phyloP scores from a whole-genome alignment of 805 yeast genomes.

The Candida arabinofermentans region DNA sequence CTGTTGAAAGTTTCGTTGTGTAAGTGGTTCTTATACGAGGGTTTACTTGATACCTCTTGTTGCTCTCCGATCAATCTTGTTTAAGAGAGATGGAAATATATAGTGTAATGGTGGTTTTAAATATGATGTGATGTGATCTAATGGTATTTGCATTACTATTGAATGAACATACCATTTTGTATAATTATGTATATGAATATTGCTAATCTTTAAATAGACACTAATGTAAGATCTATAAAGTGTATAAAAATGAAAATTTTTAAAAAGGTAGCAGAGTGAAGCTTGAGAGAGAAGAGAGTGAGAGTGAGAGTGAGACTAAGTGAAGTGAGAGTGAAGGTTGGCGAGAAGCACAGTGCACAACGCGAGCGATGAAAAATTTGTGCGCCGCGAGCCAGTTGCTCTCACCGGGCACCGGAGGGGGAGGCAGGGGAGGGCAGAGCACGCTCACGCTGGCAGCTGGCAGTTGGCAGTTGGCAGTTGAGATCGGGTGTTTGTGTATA shows the following conservation, averaged over 20 bases:
- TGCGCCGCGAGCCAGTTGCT: neutral
- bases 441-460: neutral
- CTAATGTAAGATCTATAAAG: neutral
- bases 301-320: neutral
- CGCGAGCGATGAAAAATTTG: conserved; percentile 1
- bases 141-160: neutral
- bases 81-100: no score
- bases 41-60: no score
- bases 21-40: no score
- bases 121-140: neutral
- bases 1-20: no score
- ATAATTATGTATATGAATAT: conserved; percentile 6
- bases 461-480: neutral
- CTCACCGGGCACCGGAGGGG: neutral
- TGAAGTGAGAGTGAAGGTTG: neutral
- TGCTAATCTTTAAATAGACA: neutral
- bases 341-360: no score
- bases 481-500: neutral
- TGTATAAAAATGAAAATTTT: conserved; percentile 4
- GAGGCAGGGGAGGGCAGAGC: no score
- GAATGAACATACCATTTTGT: conserved; percentile 16
- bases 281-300: neutral
- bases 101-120: no score
- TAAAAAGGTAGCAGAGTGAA: neutral
- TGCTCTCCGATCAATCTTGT: no score